Evolutionary conservation across 2,329 filamentous ascomycete species (phyloP), one percentile per base, ranked within the genome.

Genomic region (Aspergillus carbonarius): DNA sequence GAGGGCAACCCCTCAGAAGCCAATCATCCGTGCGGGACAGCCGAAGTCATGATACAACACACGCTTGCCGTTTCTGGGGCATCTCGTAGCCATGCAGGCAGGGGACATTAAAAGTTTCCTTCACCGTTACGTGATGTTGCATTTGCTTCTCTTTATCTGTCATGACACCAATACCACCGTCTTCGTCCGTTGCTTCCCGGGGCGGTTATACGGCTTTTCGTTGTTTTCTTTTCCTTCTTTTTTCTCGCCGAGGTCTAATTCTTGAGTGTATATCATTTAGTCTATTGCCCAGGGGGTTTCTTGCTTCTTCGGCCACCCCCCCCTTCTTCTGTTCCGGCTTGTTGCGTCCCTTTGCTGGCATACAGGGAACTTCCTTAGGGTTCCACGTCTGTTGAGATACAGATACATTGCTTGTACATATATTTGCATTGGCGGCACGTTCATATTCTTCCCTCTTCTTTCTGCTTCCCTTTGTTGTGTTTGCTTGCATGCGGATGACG

Each of bases 371-470:
- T 64, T 23, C 25, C 27, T 35, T 17, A 20, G 50, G 50, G 39
- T 44, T 54, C 23, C 39, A 37, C 30, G n/a, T 54, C 37, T 44
- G 37, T 54, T 54, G 23, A 58, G 49, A 60, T 54, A 62, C 56
- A 53, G 64, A 60, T 68, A 66, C 64, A 65, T 68, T 66, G 59
- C 63, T 66, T 74, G 70, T 73, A 73, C 67, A 73, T 73, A 73
- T 74, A 65, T 63, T 69, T 59, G 63, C 64, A 68, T 66, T 59
- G 59, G 66, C 52, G 64, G 63, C 65, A 65, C 57, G 61, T 59
- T 57, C 63, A 61, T 63, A 56, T 56, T 60, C 53, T 54, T 53
- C 39, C 53, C 54, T 46, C 50, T 49, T 55, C 44, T 47, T 60
- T 58, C 34, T 44, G 48, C 56, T 61, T 42, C 55, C 25, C 47